Conservation (phyloP, 2,329 filamentous ascomycete genomes). For the Colletotrichum phormii region DNA sequence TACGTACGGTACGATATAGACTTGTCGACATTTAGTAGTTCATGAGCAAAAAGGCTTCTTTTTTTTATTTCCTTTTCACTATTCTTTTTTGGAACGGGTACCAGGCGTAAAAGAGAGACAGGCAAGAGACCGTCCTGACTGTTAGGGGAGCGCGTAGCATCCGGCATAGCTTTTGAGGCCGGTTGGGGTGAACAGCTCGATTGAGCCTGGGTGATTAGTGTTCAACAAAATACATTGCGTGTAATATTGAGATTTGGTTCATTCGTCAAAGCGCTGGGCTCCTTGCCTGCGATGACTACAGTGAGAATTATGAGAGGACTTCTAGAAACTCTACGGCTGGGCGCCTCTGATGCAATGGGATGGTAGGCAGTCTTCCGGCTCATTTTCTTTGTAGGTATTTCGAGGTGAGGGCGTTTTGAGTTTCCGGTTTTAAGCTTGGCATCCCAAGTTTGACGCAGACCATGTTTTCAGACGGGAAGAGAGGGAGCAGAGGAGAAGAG, state of each 20-base stretch:
- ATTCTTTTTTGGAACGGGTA: not conserved
- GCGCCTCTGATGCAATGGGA: too few relatives aligned
- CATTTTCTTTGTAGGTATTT: too few relatives aligned
- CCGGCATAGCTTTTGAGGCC: too few relatives aligned
- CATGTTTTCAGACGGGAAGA: not conserved
- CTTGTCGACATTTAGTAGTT: not conserved
- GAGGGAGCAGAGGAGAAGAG: not conserved
- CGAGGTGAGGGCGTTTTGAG: not conserved
- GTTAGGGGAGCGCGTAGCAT: not conserved
- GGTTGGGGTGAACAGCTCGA: not conserved
- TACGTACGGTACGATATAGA: slow-evolving; percentile 30
- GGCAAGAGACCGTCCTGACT: too few relatives aligned
- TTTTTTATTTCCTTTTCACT: not conserved
- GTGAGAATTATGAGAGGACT: not conserved
- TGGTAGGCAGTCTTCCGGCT: too few relatives aligned
- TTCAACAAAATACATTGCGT: not conserved
- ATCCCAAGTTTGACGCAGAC: not conserved
- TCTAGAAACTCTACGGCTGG: not conserved
- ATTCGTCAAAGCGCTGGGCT: too few relatives aligned
- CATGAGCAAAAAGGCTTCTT: not conserved
- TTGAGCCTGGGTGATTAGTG: not conserved
- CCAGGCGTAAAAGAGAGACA: not conserved
- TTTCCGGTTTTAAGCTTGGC: not conserved
- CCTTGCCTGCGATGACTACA: too few relatives aligned
- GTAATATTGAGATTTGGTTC: not conserved